These are phyloP conservation scores for Cicer judaicum DNA, from an alignment of 306 rosid genomes.

Conservation along the genomic window DNA sequence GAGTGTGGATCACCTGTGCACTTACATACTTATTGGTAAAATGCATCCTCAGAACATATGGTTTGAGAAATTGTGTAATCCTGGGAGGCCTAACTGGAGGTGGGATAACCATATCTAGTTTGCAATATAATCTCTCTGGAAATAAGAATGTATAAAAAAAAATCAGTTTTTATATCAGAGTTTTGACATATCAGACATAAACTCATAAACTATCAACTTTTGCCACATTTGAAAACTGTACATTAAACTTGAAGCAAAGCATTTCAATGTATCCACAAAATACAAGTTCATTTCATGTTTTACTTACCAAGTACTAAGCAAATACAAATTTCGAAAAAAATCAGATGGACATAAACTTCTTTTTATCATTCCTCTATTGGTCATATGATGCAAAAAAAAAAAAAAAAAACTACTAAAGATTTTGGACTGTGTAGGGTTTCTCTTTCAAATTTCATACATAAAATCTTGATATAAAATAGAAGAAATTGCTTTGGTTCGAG, in stretches of 20 bases:
- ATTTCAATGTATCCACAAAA: slow-evolving; percentile 29
- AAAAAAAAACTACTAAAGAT: background rate
- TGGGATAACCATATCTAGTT: slow-evolving; percentile 75
- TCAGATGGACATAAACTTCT: background rate
- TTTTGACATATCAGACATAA: slow-evolving; percentile 4
- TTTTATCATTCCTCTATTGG: background rate
- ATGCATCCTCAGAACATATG: slow-evolving; percentile 87
- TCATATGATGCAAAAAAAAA: slow-evolving; percentile 12
- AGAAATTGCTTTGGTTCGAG: background rate
- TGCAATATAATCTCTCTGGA: slow-evolving; percentile 27
- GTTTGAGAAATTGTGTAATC: slow-evolving; percentile 72
- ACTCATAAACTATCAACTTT: background rate
- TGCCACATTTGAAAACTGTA: background rate
- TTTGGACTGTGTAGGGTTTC: background rate
- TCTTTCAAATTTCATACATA: slow-evolving; percentile 4
- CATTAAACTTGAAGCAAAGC: slow-evolving; percentile 1
- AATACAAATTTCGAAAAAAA: slow-evolving; percentile 19
- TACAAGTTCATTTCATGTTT: background rate
- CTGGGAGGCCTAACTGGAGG: slow-evolving; percentile 73
- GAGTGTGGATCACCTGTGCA: slow-evolving; percentile 78
- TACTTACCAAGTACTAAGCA: background rate
- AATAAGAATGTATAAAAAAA: slow-evolving; percentile 48
- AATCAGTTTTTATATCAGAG: background rate
- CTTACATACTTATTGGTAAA: slow-evolving; percentile 80
- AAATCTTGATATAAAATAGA: background rate